phyloP scores from a whole-genome alignment of 1,139 yeast genomes.

The Zygoascus hellenicus region DNA sequence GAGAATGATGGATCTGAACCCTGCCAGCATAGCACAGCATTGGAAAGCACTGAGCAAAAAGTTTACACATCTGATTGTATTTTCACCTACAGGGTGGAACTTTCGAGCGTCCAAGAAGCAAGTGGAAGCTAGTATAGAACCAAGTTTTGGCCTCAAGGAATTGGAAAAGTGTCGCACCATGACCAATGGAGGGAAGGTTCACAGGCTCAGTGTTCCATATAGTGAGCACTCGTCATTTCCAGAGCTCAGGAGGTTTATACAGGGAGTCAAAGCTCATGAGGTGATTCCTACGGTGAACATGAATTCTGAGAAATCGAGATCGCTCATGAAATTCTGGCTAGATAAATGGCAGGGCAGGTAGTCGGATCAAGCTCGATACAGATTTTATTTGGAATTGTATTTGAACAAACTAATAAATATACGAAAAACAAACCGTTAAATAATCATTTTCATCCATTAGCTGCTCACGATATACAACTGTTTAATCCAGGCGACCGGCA shows the following conservation, averaged over 20 bases:
- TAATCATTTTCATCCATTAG: neutral
- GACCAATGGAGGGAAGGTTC: slow-evolving; percentile 25
- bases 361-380: too few species aligned
- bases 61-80: slow-evolving; percentile 31
- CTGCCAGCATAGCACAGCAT: slow-evolving; percentile 30
- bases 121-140: slow-evolving; percentile 13
- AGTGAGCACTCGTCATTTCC: slow-evolving; percentile 90
- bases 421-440: neutral
- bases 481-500: too few species aligned
- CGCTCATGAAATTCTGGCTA: slow-evolving; percentile 18
- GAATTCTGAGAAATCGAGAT: slow-evolving; percentile 13
- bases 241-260: slow-evolving; percentile 64
- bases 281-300: slow-evolving; percentile 77
- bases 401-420: neutral
- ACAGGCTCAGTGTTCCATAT: slow-evolving; percentile 69
- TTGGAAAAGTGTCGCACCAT: slow-evolving; percentile 31
- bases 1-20: slow-evolving; percentile 48
- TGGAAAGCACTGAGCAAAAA: slow-evolving; percentile 23
- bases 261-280: slow-evolving; percentile 43
- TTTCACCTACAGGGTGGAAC: slow-evolving; percentile 83
- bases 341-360: slow-evolving; percentile 16
- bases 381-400: neutral
- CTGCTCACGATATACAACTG: too few species aligned
- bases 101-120: slow-evolving; percentile 31
- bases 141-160: slow-evolving; percentile 20